Evolutionary conservation across 768 basidiomycete genomes (phyloP).

Genomic region (Leccinum longicurvipes): DNA sequence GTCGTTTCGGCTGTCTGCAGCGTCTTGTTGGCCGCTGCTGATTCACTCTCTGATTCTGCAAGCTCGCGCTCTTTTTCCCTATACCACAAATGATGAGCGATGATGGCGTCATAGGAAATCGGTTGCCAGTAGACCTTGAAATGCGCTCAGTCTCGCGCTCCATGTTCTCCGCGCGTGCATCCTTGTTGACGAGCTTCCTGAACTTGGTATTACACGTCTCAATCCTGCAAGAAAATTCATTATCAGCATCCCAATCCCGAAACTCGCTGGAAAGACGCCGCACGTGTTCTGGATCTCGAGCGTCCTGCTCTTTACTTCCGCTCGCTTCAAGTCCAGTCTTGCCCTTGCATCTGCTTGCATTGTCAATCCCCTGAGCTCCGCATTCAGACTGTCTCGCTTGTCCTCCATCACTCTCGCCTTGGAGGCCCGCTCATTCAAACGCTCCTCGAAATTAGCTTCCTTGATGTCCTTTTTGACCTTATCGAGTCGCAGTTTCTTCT

Average conservation of each 20-base stretch:
- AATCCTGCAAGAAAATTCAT: conserved; percentile 44
- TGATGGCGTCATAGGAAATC: neutral
- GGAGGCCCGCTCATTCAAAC: conserved; percentile 49
- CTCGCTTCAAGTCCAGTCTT: conserved; percentile 68
- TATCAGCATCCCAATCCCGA: neutral
- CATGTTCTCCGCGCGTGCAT: conserved; percentile 61
- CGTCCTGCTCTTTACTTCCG: conserved; percentile 61
- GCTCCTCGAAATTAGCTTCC: conserved; percentile 61
- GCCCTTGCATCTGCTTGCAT: conserved; percentile 80
- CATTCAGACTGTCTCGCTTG: conserved; percentile 62
- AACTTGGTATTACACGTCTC: conserved; percentile 59
- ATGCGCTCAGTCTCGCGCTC: conserved; percentile 67
- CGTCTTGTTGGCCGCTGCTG: conserved; percentile 46
- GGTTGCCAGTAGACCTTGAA: conserved; percentile 41
- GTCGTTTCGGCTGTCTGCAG: conserved; percentile 64
- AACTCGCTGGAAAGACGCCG: conserved; percentile 23
- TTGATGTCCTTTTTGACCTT: conserved; percentile 59
- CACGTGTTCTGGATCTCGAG: conserved; percentile 69
- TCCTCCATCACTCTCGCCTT: conserved; percentile 64
- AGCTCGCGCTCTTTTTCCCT: conserved; percentile 73
- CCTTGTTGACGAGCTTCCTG: conserved; percentile 59
- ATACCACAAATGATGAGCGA: neutral
- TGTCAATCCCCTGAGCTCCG: conserved; percentile 68
- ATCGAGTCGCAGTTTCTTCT: conserved; percentile 58
- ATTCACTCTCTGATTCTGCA: conserved; percentile 29